Conservation (phyloP, 495 filamentous ascomycete species). For the Trichoderma gamsii region DNA sequence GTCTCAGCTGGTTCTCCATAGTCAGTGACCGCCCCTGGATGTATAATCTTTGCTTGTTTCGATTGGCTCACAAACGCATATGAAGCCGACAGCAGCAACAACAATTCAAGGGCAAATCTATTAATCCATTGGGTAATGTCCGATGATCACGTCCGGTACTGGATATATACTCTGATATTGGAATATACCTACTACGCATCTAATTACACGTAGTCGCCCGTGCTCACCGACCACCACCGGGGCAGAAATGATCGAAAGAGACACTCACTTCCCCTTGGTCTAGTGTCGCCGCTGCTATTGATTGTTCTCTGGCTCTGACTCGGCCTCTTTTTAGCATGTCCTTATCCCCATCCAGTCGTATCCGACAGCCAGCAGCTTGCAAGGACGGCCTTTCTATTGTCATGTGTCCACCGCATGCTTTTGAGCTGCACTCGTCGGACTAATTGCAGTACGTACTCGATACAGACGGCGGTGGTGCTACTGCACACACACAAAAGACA, state of each 20-base stretch:
- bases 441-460: background rate
- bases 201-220: background rate
- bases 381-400: background rate
- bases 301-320: background rate
- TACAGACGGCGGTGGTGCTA: background rate
- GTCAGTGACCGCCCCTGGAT: too few relatives aligned
- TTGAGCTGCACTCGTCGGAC: background rate
- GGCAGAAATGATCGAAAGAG: background rate
- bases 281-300: constrained; percentile 3
- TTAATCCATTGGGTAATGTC: too few relatives aligned
- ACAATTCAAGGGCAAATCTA: too few relatives aligned
- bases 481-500: background rate
- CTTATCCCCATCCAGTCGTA: background rate
- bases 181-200: background rate
- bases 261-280: background rate
- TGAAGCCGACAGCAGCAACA: too few relatives aligned
- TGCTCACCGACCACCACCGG: background rate
- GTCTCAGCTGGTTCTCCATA: too few relatives aligned
- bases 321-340: background rate
- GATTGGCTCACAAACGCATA: too few relatives aligned
- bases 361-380: background rate
- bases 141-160: too few relatives aligned
- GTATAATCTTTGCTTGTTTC: too few relatives aligned
- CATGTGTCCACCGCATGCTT: background rate
- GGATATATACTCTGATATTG: background rate